A percentile compares a stretch with the other conserved stretches of the same genome.
phyloP scores from a whole-genome alignment of 345 rosid species.

The Corchorus capsularis region DNA sequence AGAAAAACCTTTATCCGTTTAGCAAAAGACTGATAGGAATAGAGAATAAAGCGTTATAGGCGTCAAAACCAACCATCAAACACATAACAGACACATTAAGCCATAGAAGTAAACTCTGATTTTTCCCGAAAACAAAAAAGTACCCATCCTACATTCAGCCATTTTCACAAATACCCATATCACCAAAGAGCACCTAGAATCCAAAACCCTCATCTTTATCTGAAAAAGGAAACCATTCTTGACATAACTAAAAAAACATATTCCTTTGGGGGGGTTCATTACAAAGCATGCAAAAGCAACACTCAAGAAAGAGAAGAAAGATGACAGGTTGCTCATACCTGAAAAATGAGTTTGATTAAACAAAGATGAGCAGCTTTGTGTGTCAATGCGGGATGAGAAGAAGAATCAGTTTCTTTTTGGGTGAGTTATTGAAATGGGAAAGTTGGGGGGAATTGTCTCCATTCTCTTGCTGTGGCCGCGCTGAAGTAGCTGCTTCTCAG shows the following conservation, averaged over 20 bases:
- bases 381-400: not conserved
- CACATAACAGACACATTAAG: not conserved
- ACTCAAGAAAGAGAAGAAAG: not conserved
- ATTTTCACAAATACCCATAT: not conserved
- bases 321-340: not conserved
- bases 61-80: slow-evolving; percentile 5
- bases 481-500: not conserved
- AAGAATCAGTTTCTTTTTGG: not conserved
- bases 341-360: not conserved
- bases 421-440: not conserved
- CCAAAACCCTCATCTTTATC: not conserved
- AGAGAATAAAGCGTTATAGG: not conserved
- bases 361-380: not conserved
- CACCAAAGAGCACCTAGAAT: not conserved
- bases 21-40: not conserved
- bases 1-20: not conserved
- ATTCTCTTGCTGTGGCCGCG: not conserved
- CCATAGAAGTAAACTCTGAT: not conserved
- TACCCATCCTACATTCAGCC: not conserved
- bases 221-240: not conserved
- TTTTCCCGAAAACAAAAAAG: not conserved
- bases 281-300: not conserved
- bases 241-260: not conserved
- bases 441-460: not conserved
- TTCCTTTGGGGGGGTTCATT: not conserved